A percentile compares a stretch with the other conserved stretches of the same genome.
Evolutionary conservation across 2,329 filamentous ascomycete species (phyloP).

Genomic region (Fusarium concolor): DNA sequence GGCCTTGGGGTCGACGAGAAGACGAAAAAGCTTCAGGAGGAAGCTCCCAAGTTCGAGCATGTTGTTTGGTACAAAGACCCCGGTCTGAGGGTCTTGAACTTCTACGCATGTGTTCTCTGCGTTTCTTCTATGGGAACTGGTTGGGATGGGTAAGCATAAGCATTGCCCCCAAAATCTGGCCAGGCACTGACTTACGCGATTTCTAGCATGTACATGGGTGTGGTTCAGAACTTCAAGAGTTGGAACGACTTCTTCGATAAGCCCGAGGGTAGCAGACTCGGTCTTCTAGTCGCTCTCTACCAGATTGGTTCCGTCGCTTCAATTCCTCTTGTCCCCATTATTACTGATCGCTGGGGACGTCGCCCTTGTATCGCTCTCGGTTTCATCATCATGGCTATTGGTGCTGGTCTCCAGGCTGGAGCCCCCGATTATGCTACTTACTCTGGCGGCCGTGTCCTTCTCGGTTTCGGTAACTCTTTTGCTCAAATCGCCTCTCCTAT

Average conservation of each 20-base stretch:
- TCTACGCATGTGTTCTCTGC: constrained; percentile 40
- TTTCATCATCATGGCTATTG: constrained; percentile 58
- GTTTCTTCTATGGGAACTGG: constrained; percentile 33
- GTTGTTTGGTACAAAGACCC: constrained; percentile 68
- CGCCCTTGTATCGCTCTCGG: constrained; percentile 57
- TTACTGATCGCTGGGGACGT: constrained; percentile 58
- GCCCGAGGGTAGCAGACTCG: constrained; percentile 55
- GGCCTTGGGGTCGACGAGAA: constrained; percentile 27
- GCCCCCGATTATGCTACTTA: constrained; percentile 56
- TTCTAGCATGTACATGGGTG: constrained; percentile 61
- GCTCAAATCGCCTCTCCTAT: constrained; percentile 73
- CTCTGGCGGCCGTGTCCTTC: constrained; percentile 54
- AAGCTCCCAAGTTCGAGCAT: constrained; percentile 63
- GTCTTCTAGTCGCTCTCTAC: constrained; percentile 63
- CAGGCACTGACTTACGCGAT: constrained; percentile 68
- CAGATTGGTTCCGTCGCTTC: constrained; percentile 62
- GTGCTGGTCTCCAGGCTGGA: constrained; percentile 46
- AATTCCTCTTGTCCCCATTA: constrained; percentile 59
- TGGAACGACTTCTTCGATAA: constrained; percentile 63
- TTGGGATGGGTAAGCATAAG: constrained; percentile 46
- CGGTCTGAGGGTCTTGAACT: constrained; percentile 66
- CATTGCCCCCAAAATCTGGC: constrained; percentile 62
- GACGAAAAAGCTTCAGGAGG: constrained; percentile 48
- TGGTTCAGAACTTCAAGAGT: constrained; percentile 63
- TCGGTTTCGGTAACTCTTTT: constrained; percentile 74